Conservation (phyloP, 2,329 filamentous ascomycete species). For the Exserohilum turcica region DNA sequence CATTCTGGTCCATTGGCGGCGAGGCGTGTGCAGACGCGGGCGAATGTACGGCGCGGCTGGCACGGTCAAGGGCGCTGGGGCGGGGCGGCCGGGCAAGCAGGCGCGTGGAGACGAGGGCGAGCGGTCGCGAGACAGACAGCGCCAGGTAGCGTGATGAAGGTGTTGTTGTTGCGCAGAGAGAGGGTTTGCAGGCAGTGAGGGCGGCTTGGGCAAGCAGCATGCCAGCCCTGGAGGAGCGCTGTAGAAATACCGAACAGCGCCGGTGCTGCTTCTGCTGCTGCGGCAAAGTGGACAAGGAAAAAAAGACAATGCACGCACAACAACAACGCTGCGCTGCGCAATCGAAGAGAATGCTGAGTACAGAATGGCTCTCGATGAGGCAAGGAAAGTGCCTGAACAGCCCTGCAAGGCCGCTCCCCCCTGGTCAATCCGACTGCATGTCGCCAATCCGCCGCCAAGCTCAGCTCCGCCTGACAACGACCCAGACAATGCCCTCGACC, state of each 20-base stretch:
- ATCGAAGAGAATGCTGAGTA: slow-evolving; percentile 8
- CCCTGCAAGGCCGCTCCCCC: slow-evolving; percentile 22
- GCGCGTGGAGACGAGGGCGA: slow-evolving; percentile 3
- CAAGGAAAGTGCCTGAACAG: slow-evolving; percentile 15
- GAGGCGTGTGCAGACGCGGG: slow-evolving; percentile 8
- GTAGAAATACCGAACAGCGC: slow-evolving; percentile 5
- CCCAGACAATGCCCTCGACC: not conserved
- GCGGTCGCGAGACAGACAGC: slow-evolving; percentile 12
- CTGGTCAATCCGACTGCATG: slow-evolving; percentile 10
- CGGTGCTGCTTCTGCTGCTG: slow-evolving; percentile 8
- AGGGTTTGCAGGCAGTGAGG: slow-evolving; percentile 39
- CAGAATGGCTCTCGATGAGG: slow-evolving; percentile 1
- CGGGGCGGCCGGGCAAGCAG: slow-evolving; percentile 1
- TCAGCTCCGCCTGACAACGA: no score
- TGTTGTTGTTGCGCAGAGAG: slow-evolving; percentile 23
- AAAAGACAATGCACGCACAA: slow-evolving; percentile 5
- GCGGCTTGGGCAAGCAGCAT: slow-evolving; percentile 40
- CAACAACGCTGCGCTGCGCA: no score
- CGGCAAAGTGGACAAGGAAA: slow-evolving; percentile 1
- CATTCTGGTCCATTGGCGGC: slow-evolving; percentile 56
- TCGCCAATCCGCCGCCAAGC: slow-evolving; percentile 10
- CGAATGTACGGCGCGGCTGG: slow-evolving; percentile 10
- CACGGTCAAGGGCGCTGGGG: slow-evolving; percentile 11
- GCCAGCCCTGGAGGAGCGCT: slow-evolving; percentile 16
- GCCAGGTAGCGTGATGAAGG: slow-evolving; percentile 13